Conservation (phyloP, 345 rosid species). For the Rhodamnia rubescens region DNA sequence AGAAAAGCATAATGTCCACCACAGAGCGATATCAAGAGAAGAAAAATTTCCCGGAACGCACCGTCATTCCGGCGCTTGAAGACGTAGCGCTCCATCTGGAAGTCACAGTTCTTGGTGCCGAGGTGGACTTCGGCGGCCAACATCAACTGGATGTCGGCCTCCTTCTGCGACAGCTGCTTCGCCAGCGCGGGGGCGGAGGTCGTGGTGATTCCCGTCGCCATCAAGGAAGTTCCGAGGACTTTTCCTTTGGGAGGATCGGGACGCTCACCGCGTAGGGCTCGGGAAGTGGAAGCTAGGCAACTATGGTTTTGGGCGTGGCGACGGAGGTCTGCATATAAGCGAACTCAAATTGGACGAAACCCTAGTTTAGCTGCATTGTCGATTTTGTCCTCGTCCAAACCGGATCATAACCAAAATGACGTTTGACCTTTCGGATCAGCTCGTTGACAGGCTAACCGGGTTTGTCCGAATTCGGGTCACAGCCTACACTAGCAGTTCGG, state of each 20-base stretch:
- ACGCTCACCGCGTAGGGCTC: neutral
- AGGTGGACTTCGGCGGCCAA: conserved; percentile 87
- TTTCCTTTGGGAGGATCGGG: neutral
- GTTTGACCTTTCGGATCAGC: neutral
- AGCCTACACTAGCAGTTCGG: too few species aligned
- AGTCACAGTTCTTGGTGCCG: conserved; percentile 86
- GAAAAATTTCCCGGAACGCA: neutral
- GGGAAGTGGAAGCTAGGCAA: neutral
- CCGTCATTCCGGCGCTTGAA: conserved; percentile 95
- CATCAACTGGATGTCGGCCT: conserved; percentile 81
- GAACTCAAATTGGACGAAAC: neutral
- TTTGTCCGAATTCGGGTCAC: neutral
- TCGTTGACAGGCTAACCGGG: neutral
- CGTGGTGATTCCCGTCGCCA: conserved; percentile 10
- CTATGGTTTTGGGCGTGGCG: neutral
- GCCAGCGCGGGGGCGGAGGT: conserved; percentile 18
- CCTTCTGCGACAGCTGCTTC: conserved; percentile 53
- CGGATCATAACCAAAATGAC: neutral
- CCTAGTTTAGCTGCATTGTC: neutral
- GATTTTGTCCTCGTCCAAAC: neutral
- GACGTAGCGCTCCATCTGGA: conserved; percentile 89
- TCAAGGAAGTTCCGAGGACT: neutral
- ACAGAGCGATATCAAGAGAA: neutral
- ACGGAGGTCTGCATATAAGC: neutral
- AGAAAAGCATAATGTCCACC: neutral